phyloP scores from a whole-genome alignment of 805 yeast genomes.

The Candida xyloterini region DNA sequence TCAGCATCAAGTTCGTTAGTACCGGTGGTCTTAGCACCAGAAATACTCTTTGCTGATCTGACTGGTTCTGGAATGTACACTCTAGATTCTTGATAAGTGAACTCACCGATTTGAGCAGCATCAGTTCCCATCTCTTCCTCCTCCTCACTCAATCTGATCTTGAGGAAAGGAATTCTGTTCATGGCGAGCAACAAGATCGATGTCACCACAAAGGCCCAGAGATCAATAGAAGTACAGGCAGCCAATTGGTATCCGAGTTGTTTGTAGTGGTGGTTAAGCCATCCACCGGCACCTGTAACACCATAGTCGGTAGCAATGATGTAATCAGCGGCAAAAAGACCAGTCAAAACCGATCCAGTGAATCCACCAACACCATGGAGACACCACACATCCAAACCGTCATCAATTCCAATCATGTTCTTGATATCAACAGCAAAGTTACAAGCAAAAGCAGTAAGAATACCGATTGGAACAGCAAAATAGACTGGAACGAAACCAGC shows the following conservation, averaged over 20 bases:
- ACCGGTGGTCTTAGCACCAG: slow-evolving; percentile 14
- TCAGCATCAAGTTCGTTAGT: slow-evolving; percentile 26
- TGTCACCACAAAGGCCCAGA: slow-evolving; percentile 76
- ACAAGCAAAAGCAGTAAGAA: slow-evolving; percentile 70
- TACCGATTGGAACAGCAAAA: slow-evolving; percentile 82
- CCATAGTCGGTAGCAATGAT: slow-evolving; percentile 79
- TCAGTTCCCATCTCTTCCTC: slow-evolving; percentile 90
- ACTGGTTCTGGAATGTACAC: slow-evolving; percentile 75
- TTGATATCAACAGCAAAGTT: slow-evolving; percentile 85
- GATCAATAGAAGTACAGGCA: slow-evolving; percentile 64
- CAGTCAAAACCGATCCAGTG: slow-evolving; percentile 79
- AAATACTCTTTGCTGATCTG: slow-evolving; percentile 48
- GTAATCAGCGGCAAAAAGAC: slow-evolving; percentile 89
- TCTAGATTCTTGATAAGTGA: slow-evolving; percentile 65
- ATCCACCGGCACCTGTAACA: slow-evolving; percentile 71
- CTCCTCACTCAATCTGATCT: slow-evolving; percentile 78
- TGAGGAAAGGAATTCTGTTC: slow-evolving; percentile 77
- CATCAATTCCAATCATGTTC: slow-evolving; percentile 71
- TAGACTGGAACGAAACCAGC: slow-evolving; percentile 95
- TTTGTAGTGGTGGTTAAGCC: slow-evolving; percentile 77
- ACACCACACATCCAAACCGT: slow-evolving; percentile 93
- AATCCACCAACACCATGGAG: slow-evolving; percentile 94
- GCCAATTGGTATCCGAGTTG: slow-evolving; percentile 91
- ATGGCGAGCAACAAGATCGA: slow-evolving; percentile 60
- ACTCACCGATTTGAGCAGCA: slow-evolving; percentile 86